Base-by-base conservation (phyloP, 192 early-diverging fungal species). In the Endogone sp. region DNA sequence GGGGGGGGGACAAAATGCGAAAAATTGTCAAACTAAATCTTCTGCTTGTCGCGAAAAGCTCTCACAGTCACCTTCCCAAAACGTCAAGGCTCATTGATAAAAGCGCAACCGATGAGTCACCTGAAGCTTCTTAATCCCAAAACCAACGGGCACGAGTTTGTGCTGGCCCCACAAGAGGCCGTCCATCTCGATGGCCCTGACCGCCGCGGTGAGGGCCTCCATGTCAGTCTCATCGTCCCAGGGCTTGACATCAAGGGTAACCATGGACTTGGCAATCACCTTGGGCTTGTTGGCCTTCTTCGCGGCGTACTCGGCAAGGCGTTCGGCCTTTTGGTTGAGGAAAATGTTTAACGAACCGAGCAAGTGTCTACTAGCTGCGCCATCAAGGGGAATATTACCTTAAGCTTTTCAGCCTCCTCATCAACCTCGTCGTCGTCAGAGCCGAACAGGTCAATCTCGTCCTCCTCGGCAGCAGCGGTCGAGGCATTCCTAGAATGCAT, bases 181-280 rank as follows among this genome's bases (percentile, higher is more conserved):
- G 66, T 93, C 91, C 91, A 95, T 91, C 29, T 71, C 67, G 63
- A 98, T 93, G 56, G 67, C 74, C 73, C 86, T 85, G 81, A 98
- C 92, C 66, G 69, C 68, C 26, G 75, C 78, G 74, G 92, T 90
- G 44, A 98, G 79, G 31, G 79, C 93, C 44, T 72, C 85, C 86
- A 97, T 91, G 68, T 90, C 84, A 64, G 95, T 98, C 71, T 97
- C 95, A 82, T 96, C 94, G 81, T 97, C 96, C 96, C 96, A 98
- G 64, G 95, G 94, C 92, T 98, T 97, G 77, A 98, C 89, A 70
- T 97, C 96, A 32, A 95, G 87, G 76, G 89, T 87, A 75, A 96
- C 81, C 82, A 91, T 86, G 73, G 95, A 94, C 89, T 97, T 98
- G 82, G 94, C 95, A 72, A 87, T 86, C 64, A 87, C 81, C 79